phyloP scores from a whole-genome alignment of 169 alveolate genomes.

The Ichthyophthirius multifiliis region DNA sequence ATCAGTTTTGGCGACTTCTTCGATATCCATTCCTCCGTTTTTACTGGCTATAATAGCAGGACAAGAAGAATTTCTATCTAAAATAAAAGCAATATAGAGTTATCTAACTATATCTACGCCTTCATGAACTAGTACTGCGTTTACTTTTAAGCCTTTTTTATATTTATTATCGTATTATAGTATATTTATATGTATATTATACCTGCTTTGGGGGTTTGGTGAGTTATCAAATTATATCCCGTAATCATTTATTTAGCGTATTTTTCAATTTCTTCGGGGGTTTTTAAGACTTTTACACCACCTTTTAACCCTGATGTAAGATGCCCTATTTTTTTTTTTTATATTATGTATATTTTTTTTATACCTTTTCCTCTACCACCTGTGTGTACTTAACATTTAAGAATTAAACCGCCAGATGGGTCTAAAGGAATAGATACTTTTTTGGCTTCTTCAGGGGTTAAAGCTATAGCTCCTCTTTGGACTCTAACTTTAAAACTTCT shows the following conservation, averaged over 20 bases:
- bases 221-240: slow-evolving; percentile 67
- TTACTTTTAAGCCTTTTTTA: slow-evolving; percentile 52
- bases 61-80: slow-evolving; percentile 51
- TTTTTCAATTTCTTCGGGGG: slow-evolving; percentile 52
- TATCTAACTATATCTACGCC: slow-evolving; percentile 59
- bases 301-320: slow-evolving; percentile 66
- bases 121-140: slow-evolving; percentile 63
- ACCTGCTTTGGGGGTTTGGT: slow-evolving; percentile 48
- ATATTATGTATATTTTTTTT: background rate
- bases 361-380: slow-evolving; percentile 79
- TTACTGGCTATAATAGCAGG: slow-evolving; percentile 58
- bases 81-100: slow-evolving; percentile 58
- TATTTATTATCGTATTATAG: background rate
- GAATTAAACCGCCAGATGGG: slow-evolving; percentile 50
- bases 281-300: slow-evolving; percentile 62
- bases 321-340: slow-evolving; percentile 4
- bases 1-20: slow-evolving; percentile 58
- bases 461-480: slow-evolving; percentile 59
- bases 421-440: slow-evolving; percentile 39
- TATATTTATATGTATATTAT: background rate
- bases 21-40: slow-evolving; percentile 75
- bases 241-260: slow-evolving; percentile 64
- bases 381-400: slow-evolving; percentile 67
- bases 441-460: slow-evolving; percentile 47
- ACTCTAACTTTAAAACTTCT: slow-evolving; percentile 53